These are phyloP conservation scores for Penicillium salamii DNA, from an alignment of 495 filamentous ascomycete species.

Conservation along the genomic window DNA sequence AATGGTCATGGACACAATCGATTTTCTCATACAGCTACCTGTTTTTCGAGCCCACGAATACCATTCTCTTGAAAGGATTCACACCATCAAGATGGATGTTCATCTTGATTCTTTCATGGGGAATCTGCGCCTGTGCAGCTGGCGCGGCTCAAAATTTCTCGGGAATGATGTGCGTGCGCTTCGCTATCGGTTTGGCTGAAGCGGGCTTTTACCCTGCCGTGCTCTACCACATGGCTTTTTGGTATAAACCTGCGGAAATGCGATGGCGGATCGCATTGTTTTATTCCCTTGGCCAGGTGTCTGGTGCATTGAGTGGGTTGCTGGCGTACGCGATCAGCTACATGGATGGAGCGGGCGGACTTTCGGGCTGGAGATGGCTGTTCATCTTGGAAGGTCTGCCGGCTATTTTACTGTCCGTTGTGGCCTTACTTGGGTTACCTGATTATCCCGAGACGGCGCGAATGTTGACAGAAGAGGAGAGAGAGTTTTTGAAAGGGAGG, in stretches of 20 bases:
- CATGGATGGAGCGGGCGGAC: conserved; percentile 32
- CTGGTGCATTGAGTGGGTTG: conserved; percentile 35
- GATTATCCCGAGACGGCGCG: conserved; percentile 41
- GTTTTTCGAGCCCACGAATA: conserved; percentile 42
- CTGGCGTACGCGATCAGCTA: conserved; percentile 41
- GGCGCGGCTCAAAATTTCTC: conserved; percentile 34
- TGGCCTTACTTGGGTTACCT: conserved; percentile 37
- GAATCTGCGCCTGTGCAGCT: conserved; percentile 33
- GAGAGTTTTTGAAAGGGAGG: conserved; percentile 23
- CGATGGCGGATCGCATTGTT: conserved; percentile 35
- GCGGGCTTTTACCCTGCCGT: conserved; percentile 40
- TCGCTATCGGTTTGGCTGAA: conserved; percentile 39
- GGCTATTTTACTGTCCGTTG: conserved; percentile 32
- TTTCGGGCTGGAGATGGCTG: conserved; percentile 44
- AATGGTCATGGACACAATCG: conserved; percentile 44
- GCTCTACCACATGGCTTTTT: conserved; percentile 41
- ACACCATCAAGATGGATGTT: conserved; percentile 45
- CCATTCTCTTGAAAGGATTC: conserved; percentile 31
- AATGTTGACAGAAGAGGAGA: conserved; percentile 38
- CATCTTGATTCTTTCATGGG: conserved; percentile 39
- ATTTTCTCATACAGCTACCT: conserved; percentile 44
- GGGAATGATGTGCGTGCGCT: conserved; percentile 41
- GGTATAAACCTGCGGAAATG: conserved; percentile 38
- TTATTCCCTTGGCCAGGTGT: conserved; percentile 35
- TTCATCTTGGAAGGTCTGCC: conserved; percentile 47